Evolutionary conservation across 495 filamentous ascomycete genomes (phyloP), one percentile per base, ranked within the genome.

Genomic region (Penicillium malachiteum): DNA sequence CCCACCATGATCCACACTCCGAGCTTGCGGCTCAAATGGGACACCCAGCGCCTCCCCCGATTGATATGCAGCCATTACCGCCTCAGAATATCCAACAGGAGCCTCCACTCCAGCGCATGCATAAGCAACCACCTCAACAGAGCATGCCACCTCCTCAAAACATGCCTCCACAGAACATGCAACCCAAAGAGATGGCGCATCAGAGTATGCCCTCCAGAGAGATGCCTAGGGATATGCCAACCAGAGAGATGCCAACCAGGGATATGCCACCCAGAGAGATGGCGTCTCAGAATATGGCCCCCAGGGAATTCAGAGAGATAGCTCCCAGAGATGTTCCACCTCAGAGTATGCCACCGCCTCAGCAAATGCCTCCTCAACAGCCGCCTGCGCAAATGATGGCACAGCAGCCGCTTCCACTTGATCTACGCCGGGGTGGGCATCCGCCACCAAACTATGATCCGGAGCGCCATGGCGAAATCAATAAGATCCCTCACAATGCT

Each of bases 401-500:
- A 9, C 73, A 76, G 59, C 75, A 75, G 42, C 78, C 79, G 14
- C 67, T 73, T 17, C 79, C 79, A 3, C 59, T 81, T 50, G 78
- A 81, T 50, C 69, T 79, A 48, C 75, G 78, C 43, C 75, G 78
- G 37, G 79, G 76, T 39, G 76, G 71, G 45, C 74, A 82, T 14
- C 59, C 67, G 17, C 76, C 76, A 26, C 76, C 76, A 9, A 78
- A 81, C 56, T 77, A 79, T 45, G 75, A 81, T 39, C 75, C 73
- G n/a, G 71, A 68, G 35, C 82, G 87, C 58, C 82, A 87, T 55
- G 81, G 81, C 26, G 83, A 89, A 54, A 83, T 90, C 52, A 74
- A 84, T 2, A 71, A 81, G 21, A 81, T 96, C 13, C 92, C 92
- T 34, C 92, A 97, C 66, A 96, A 97, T 60, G 89, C 92, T 16